Conservation (phyloP, 139 green algal genomes). For the Closterium sp. region DNA sequence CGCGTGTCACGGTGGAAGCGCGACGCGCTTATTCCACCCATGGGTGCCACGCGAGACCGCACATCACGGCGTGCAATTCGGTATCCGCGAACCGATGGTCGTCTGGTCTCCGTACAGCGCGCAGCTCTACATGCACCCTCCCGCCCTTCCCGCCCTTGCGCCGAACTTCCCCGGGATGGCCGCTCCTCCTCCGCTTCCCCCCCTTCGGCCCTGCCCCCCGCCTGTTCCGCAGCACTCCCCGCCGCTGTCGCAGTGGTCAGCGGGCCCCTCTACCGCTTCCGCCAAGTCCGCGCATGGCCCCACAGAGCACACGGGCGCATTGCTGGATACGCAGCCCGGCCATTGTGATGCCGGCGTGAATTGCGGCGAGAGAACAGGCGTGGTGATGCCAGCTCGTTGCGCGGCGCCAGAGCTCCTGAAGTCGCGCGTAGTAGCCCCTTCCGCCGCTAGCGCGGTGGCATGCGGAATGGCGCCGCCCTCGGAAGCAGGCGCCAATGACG, state of each 20-base stretch:
- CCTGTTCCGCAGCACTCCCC: background rate
- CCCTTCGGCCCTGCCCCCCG: background rate
- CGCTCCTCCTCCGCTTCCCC: too few relatives aligned
- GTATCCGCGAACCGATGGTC: background rate
- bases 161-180: background rate
- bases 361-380: background rate
- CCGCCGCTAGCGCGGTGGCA: background rate
- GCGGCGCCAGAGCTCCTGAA: too few relatives aligned
- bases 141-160: background rate
- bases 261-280: background rate
- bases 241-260: background rate
- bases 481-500: background rate
- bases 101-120: background rate
- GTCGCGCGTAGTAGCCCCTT: background rate
- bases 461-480: background rate
- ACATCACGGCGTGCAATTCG: background rate
- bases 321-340: background rate
- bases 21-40: background rate
- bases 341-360: background rate
- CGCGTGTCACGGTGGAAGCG: background rate
- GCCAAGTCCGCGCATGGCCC: too few relatives aligned
- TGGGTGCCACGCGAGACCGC: background rate
- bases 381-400: background rate
- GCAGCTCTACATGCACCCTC: background rate
- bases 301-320: background rate